Evolutionary conservation across 495 filamentous ascomycete species (phyloP), one percentile per base, ranked within the genome.

Genomic region (Neurospora intermedia): DNA sequence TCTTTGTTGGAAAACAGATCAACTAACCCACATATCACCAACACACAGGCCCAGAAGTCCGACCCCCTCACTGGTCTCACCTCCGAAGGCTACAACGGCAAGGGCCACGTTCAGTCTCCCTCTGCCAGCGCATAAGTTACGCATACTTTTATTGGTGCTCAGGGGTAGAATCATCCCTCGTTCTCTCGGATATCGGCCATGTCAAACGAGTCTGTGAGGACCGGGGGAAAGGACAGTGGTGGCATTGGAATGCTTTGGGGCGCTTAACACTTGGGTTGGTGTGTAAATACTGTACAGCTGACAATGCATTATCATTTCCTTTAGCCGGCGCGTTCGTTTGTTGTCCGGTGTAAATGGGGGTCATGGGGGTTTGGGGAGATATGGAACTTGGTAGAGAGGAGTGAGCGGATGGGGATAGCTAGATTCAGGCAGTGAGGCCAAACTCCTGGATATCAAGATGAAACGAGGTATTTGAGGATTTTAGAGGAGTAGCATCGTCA

Each of bases 11-110:
- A 59, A 59, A 27, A 59, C 48, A 59, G 2, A 59, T 27, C 48
- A 62, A 66, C 42, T 54, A 16, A 54, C 40, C 2, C 10, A 70
- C 13, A 23, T 62, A 27, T 72, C 62, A 66, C 69, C 23, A 41
- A 73, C 15, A 8, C 15, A 76, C 73, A 97, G 94, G 82, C 80
- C 77, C 92, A 97, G 89, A 92, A 90, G 74, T 89, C 91, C 76
- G 94, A 99, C 84, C 94, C 96, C 69, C 90, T 97, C 83, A 93
- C 93, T 75, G 94, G 94, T 85, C 80, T 96, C 82, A 89, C 91
- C 76, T 89, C 89, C 78, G 89, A 92, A 81, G 90, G 89, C 73
- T 97, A 97, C 84, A 84, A 83, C 74, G 94, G 94, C 82, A 87
- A 89, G 82, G 93, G 94, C 75, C 88, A 90, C 85, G 89, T 97